Base-by-base conservation (phyloP, 1,284 basidiomycete genomes). In the Pyrrhoderma lamaoense region DNA sequence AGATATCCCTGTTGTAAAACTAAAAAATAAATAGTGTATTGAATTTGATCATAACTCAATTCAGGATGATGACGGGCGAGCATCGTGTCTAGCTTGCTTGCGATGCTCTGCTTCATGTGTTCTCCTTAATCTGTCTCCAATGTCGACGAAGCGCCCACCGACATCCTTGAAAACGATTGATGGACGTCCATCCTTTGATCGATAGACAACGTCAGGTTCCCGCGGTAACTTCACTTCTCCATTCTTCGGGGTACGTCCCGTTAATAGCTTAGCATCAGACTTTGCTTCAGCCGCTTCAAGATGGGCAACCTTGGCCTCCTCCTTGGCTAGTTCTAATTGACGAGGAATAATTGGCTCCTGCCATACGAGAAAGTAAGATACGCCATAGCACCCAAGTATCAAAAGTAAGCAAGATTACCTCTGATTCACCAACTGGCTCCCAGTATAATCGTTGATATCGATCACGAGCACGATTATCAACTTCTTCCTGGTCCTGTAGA, bases 361-460 rank as follows among this genome's bases (percentile, higher is more conserved):
- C 5, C n/a, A 7, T 14, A 39, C 16, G 31, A 25, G 8, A 37
- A 19, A 42, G 2, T 21, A 23, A 21, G 22, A 31, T 40, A 22
- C n/a, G 40, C 14, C 42, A 45, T 47, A 7, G 23, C 38, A 45
- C 25, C 14, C 43, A 22, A 16, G 14, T 43, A n/a, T 36, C n/a
- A 9, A 16, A 42, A 35, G 3, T 69, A 18, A 27, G 3, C 27
- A 9, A 18, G 27, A 79, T 40, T 60, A 85, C 85, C 63, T 76
- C 65, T 56, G 75, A 76, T 58, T 88, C 85, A 11, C 71, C 70
- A 27, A 81, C 73, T 42, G 81, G 77, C 62, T 89, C 85, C 83
- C 85, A 89, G 64, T 84, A 87, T 47, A 79, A 67, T 35, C 81
- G 74, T 58, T 83, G 77, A 61, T 87, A 87, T 13, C 82, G 75